These are phyloP conservation scores for Aspergillus pseudotamarii DNA, from an alignment of 2,329 filamentous ascomycete species.

Conservation along the genomic window DNA sequence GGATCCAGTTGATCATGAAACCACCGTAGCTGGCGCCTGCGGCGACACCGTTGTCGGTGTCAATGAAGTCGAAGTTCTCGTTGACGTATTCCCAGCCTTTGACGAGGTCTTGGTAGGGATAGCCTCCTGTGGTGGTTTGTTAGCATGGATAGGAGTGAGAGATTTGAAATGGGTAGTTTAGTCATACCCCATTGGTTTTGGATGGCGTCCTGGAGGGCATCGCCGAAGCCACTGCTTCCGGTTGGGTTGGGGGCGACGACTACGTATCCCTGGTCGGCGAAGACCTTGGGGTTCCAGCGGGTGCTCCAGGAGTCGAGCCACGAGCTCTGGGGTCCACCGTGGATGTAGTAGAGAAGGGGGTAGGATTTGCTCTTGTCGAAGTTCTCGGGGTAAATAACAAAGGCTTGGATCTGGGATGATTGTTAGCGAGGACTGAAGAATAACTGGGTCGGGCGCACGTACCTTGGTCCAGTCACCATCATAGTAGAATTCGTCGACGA, in stretches of 20 bases:
- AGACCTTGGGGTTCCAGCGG: slow-evolving; percentile 83
- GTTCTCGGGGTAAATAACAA: slow-evolving; percentile 48
- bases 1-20: slow-evolving; percentile 74
- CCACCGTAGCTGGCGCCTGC: slow-evolving; percentile 47
- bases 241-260: slow-evolving; percentile 82
- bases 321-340: slow-evolving; percentile 79
- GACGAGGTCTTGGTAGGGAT: slow-evolving; percentile 79
- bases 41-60: slow-evolving; percentile 43
- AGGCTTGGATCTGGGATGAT: slow-evolving; percentile 38
- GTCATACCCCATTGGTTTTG: slow-evolving; percentile 71
- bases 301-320: slow-evolving; percentile 78
- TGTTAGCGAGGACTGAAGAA: slow-evolving; percentile 9
- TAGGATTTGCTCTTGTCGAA: slow-evolving; percentile 75
- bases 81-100: slow-evolving; percentile 73
- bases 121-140: slow-evolving; percentile 24
- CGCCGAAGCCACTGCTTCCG: slow-evolving; percentile 80
- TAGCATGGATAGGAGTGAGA: background rate
- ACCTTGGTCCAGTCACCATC: slow-evolving; percentile 41
- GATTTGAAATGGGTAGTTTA: background rate
- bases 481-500: slow-evolving; percentile 42
- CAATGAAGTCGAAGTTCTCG: slow-evolving; percentile 40
- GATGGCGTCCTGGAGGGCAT: slow-evolving; percentile 76
- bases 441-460: slow-evolving; percentile 7
- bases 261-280: slow-evolving; percentile 85
- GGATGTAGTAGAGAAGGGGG: slow-evolving; percentile 76